Base-by-base conservation (phyloP, 176 grass and related monocot genomes). In the Hyparrhenia diplandra region DNA sequence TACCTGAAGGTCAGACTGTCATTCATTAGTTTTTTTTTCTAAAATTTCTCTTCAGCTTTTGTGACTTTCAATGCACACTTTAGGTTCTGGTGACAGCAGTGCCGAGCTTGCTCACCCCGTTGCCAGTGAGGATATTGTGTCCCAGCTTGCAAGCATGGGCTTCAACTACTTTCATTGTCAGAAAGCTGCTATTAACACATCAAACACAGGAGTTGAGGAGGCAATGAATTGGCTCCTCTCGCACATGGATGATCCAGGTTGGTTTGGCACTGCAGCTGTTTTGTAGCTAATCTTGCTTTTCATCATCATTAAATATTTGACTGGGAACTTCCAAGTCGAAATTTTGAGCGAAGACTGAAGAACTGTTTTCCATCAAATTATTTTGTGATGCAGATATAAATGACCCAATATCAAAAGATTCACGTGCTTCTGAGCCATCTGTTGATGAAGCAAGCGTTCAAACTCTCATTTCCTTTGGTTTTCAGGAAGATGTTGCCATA, bases 221-320 rank as follows among this genome's bases (percentile, higher is more conserved):
- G 92, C 92, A 28, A 98, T 95, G 92, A 93, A 80, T 68, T 98
- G 95, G 95, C 87, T 98, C 31, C 86, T 98, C n/a, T 91, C 90
- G 14, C 95, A 95, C 75, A 98, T 89, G 92, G 84, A 95, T 85
- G 95, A 98, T 91, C 86, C 90, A 87, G 95, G 92, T 98, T 74
- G 45, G 62, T 77, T 13, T 83, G 46, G 58, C 37, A 43, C 12
- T 8, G 45, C 21, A 51, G 67, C 61, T n/a, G 20, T 73, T 83
- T 43, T 18, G 6, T 71, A 47, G 25, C 46, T 66, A 23, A 46
- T 30, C 23, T 13, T 60, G 6, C 24, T 67, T 29, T 24, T n/a
- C 30, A 13, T 65, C 27, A 13, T 65, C 27, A 73, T 40, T 18
- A 62, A 81, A 58, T 25, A 23, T 30, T 52, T 3, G 45, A 21